Base-by-base conservation (phyloP, 352 stramenopile species). In the Albugo laibachii region DNA sequence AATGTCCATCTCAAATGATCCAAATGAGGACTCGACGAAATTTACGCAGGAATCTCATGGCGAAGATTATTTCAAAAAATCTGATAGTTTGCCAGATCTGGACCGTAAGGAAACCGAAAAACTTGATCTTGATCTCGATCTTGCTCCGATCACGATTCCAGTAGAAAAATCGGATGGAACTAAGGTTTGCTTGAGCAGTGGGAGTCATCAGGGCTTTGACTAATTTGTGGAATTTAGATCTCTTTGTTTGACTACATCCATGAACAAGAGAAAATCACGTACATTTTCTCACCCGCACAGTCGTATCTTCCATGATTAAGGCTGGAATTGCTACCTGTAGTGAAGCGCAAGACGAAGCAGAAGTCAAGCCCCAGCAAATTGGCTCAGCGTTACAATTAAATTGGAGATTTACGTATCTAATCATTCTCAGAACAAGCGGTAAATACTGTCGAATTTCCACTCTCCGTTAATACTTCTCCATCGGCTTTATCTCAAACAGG, bases 311-410 rank as follows among this genome's bases (percentile, higher is more conserved):
- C 8, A 3, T 31, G 3, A 31, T 8, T 31, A n/a, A n/a, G n/a
- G n/a, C 24, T 31, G 3, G 3, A 8, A 31, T 2, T 68, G 63
- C 0, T 66, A 69, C n/a, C 47, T 86, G 0, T 79, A 83, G 39
- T 79, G 82, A 47, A 69, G 71, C 13, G 56, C 62, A 21, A 37
- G 53, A 13, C 62, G 69, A 44, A 58, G 62, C 13, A 60, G 62
- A 14, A 83, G 80, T 43, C 68, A 59, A n/a, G 66, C 80, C 34
- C 67, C 59, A 1, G 18, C 83, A 15, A 75, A 71, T 31, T 62
- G 57, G 11, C 47, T 87, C 18, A 67, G 70, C 36, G 54, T 55
- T 8, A 44, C 80, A 18, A 69, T 71, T 67, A 66, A 39, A 53
- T 46, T 15, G 13, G 36, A 15, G 3, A 15, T 39, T n/a, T 48